Conservation (phyloP, 2,329 filamentous ascomycete species). For the Curvularia sp. region DNA sequence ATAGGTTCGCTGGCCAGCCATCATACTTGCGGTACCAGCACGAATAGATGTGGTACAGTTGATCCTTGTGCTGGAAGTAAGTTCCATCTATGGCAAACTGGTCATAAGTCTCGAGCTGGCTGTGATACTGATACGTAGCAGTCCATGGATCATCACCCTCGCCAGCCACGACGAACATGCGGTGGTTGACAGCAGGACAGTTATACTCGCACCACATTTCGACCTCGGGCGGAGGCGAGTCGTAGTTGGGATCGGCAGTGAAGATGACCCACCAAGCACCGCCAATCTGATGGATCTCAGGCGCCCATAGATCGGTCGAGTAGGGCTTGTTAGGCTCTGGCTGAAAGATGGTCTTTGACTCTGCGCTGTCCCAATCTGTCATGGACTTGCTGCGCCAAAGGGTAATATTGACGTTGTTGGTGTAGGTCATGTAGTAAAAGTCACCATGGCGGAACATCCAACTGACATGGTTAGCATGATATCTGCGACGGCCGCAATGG, state of each 20-base stretch:
- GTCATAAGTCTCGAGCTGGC: slow-evolving; percentile 59
- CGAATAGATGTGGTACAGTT: slow-evolving; percentile 51
- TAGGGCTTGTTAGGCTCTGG: slow-evolving; percentile 54
- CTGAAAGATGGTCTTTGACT: slow-evolving; percentile 53
- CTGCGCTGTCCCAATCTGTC: slow-evolving; percentile 56
- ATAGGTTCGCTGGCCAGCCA: slow-evolving; percentile 61
- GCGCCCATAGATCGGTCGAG: slow-evolving; percentile 60
- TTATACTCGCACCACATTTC: slow-evolving; percentile 59
- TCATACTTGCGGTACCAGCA: slow-evolving; percentile 56
- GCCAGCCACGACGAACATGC: slow-evolving; percentile 60
- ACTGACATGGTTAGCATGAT: slow-evolving; percentile 23
- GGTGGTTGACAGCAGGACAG: slow-evolving; percentile 60
- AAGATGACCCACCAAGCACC: slow-evolving; percentile 62
- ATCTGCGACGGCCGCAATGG: too few species aligned
- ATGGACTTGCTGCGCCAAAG: slow-evolving; percentile 52
- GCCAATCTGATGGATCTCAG: slow-evolving; percentile 58
- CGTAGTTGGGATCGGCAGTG: slow-evolving; percentile 58
- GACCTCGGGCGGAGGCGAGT: slow-evolving; percentile 56
- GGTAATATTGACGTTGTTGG: slow-evolving; percentile 55
- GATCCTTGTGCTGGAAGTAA: slow-evolving; percentile 56
- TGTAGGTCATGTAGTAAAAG: slow-evolving; percentile 57
- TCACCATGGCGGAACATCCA: slow-evolving; percentile 54
- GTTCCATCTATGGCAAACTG: slow-evolving; percentile 64
- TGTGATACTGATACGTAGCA: slow-evolving; percentile 55
- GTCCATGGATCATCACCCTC: slow-evolving; percentile 55